Percentiles rank a stretch among this genome's conserved stretches.
Conservation (phyloP, 139 green algal genomes). For the Coccomyxa sp. region DNA sequence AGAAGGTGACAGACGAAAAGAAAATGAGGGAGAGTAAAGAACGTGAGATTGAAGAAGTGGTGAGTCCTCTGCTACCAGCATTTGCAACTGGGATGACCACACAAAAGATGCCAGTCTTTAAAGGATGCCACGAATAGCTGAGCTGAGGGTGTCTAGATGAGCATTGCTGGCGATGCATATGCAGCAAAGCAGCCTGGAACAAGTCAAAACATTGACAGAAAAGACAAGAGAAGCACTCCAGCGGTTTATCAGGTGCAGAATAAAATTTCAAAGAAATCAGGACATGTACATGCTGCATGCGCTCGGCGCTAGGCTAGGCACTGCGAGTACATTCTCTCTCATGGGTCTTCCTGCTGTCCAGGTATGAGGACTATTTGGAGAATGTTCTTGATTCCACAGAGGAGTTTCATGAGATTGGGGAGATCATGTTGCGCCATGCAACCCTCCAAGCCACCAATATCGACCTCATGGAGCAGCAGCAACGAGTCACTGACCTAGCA, state of each 20-base stretch:
- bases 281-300: no score
- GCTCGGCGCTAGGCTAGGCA: no score
- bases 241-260: background rate
- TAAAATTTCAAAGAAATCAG: no score
- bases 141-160: background rate
- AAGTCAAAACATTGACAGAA: slow-evolving; percentile 1
- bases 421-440: slow-evolving; percentile 75
- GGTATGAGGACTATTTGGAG: slow-evolving; percentile 84
- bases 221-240: background rate
- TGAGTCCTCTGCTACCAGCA: background rate
- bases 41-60: slow-evolving; percentile 72
- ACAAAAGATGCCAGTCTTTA: background rate
- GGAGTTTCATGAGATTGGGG: slow-evolving; percentile 82
- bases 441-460: slow-evolving; percentile 80
- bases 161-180: background rate
- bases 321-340: no score
- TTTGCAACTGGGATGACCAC: background rate
- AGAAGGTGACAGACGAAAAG: slow-evolving; percentile 79
- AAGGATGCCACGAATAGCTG: background rate
- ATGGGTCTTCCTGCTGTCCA: slow-evolving; percentile 14
- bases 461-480: slow-evolving; percentile 67
- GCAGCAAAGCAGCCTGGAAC: background rate
- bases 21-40: slow-evolving; percentile 69
- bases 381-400: slow-evolving; percentile 75
- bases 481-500: slow-evolving; percentile 32